Conservation (phyloP, 495 filamentous ascomycete species). For the Podospora appendiculata region DNA sequence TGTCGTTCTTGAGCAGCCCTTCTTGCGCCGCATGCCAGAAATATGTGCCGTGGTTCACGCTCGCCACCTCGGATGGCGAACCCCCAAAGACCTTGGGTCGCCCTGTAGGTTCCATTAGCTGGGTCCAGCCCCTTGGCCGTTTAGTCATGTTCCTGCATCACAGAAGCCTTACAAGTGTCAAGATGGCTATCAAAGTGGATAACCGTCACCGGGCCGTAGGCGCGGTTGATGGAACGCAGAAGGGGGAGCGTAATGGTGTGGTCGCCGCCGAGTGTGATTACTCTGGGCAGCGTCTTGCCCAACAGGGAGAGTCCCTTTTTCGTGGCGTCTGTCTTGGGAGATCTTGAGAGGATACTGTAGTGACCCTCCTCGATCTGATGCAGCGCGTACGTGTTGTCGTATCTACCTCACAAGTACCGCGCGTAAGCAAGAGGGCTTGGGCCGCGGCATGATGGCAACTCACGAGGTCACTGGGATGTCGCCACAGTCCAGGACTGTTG, state of each 20-base stretch:
- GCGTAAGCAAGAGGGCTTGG: not conserved
- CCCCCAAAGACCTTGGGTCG: constrained; percentile 54
- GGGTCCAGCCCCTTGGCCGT: no score
- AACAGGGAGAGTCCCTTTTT: constrained; percentile 40
- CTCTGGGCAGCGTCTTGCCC: constrained; percentile 46
- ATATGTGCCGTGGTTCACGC: constrained; percentile 79
- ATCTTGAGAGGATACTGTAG: constrained; percentile 41
- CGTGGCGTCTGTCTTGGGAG: constrained; percentile 39
- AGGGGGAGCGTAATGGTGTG: constrained; percentile 77
- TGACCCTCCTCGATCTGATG: constrained; percentile 72
- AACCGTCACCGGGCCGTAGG: constrained; percentile 73
- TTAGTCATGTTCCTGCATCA: constrained; percentile 27
- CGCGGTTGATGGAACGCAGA: constrained; percentile 66
- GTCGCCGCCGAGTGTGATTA: constrained; percentile 77
- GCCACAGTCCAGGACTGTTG: constrained; percentile 72
- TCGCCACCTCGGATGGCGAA: constrained; percentile 49
- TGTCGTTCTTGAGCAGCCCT: constrained; percentile 64
- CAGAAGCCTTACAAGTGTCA: constrained; percentile 65
- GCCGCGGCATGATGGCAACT: not conserved
- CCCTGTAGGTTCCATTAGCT: constrained; percentile 34
- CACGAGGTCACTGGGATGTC: constrained; percentile 77
- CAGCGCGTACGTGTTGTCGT: constrained; percentile 72
- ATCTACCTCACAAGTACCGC: constrained; percentile 9
- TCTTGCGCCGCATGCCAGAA: constrained; percentile 78
- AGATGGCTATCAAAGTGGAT: constrained; percentile 81